Evolutionary conservation across 805 yeast species (phyloP), one percentile per base, ranked within the genome.

Genomic region (Wickerhamomyces mucosus): DNA sequence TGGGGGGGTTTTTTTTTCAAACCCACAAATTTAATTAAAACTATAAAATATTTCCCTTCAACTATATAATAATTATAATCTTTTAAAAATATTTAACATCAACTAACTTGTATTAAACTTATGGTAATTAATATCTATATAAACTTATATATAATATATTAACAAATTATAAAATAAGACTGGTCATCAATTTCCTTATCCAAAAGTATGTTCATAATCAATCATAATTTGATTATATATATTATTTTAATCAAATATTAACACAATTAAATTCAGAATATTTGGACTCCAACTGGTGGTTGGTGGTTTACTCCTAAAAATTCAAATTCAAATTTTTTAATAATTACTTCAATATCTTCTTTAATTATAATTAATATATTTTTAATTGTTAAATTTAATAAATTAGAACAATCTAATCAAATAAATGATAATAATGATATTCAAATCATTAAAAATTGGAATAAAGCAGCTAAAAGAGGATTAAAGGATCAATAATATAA

Each of bases 261-360:
- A 45, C 41, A 8, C n/a, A 14, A 6, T 5, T 4, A 5, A n/a
- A n/a, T n/a, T n/a, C n/a, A n/a, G n/a, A n/a, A n/a, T n/a, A n/a
- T n/a, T n/a, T n/a, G n/a, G n/a, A n/a, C n/a, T n/a, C n/a, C n/a
- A 6, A 12, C 21, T 45, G 51, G 51, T 43, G 50, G 49, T 25
- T 47, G 49, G 48, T 43, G 46, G 44, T 40, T 38, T 26, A 44
- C 46, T 15, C 51, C 51, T 28, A 42, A 40, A 30, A 47, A 47
- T 32, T 41, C 41, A 20, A 42, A 39, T 25, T 29, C 40, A 5
- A 47, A 47, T 27, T 37, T 40, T 15, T 14, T 37, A 16, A 24
- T 41, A 10, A 35, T 47, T 14, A 33, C 35, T 3, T 27, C 42
- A 1, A 31, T 29, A 15, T 42, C 47, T 11, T 33, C 32, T 15